Evolutionary conservation across 768 basidiomycete species (phyloP).

Genomic region (Auricularia auricula-judae): DNA sequence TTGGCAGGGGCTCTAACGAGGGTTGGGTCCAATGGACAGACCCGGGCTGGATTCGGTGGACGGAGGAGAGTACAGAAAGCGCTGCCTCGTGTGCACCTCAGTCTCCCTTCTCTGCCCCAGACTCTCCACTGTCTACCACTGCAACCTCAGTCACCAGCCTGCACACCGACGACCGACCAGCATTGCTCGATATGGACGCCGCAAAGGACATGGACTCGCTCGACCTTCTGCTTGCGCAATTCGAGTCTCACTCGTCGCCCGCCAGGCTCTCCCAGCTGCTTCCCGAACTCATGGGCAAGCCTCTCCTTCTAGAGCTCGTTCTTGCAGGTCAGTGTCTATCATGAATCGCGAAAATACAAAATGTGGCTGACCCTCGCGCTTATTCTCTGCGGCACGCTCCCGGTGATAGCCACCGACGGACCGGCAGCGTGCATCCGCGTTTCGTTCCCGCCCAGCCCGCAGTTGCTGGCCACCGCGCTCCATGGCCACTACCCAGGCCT

Average conservation of each 20-base stretch:
- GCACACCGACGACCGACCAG: neutral
- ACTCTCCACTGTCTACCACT: neutral
- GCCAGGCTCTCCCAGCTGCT: neutral
- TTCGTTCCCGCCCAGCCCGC: neutral
- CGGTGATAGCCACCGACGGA: slow-evolving; percentile 91
- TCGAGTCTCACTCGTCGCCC: neutral
- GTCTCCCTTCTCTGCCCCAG: neutral
- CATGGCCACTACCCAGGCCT: neutral
- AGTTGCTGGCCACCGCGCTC: neutral
- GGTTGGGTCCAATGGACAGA: neutral
- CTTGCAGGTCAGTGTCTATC: neutral
- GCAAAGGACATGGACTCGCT: neutral
- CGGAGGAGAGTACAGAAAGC: neutral
- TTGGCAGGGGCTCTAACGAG: neutral
- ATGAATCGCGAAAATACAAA: too few species aligned
- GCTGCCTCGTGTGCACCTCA: neutral
- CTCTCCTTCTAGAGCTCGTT: neutral
- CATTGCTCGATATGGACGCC: neutral
- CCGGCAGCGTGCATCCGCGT: slow-evolving; percentile 53
- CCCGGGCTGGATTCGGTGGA: neutral
- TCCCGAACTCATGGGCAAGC: neutral
- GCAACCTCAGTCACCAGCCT: neutral
- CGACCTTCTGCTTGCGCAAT: neutral
- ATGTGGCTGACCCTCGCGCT: too few species aligned
- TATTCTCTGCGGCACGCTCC: slow-evolving; percentile 44